Conservation (phyloP, 2,329 filamentous ascomycete genomes). For the Microdochium nivale region DNA sequence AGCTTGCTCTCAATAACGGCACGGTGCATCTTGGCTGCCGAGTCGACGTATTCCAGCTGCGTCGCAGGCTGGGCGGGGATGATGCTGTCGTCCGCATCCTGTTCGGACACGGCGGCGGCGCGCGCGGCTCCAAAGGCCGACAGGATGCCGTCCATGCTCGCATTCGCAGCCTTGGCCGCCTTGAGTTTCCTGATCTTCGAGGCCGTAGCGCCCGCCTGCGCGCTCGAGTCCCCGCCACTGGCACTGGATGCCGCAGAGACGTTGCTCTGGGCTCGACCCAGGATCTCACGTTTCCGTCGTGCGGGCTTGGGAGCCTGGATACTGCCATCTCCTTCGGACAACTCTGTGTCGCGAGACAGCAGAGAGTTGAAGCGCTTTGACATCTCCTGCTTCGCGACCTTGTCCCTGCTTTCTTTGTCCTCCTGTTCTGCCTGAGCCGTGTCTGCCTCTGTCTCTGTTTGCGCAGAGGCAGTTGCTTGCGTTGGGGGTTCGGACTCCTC, state of each 20-base stretch:
- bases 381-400: constrained; percentile 7
- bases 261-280: constrained; percentile 52
- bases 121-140: constrained; percentile 4
- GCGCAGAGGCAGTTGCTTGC: constrained; percentile 5
- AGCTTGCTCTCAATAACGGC: constrained; percentile 14
- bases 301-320: constrained; percentile 1
- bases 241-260: constrained; percentile 38
- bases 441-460: constrained; percentile 1
- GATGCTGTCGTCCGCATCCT: constrained; percentile 4
- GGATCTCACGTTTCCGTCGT: constrained; percentile 36
- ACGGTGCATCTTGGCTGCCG: constrained; percentile 31
- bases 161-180: constrained; percentile 1
- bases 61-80: constrained; percentile 31
- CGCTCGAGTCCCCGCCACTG: constrained; percentile 32
- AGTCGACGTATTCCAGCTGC: constrained; percentile 45
- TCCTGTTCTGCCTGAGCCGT: constrained; percentile 5
- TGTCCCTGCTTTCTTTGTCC: constrained; percentile 7
- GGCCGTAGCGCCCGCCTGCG: constrained; percentile 1
- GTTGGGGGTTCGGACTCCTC: constrained; percentile 18
- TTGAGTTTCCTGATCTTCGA: background rate
- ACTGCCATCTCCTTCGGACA: constrained; percentile 5
- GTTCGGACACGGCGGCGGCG: constrained; percentile 2
- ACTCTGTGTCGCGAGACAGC: constrained; percentile 5
- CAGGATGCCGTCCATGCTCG: constrained; percentile 8
- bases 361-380: constrained; percentile 17